Evolutionary conservation across 176 grass and related monocot species (phyloP).

Genomic region (Thinopyrum elongatum): DNA sequence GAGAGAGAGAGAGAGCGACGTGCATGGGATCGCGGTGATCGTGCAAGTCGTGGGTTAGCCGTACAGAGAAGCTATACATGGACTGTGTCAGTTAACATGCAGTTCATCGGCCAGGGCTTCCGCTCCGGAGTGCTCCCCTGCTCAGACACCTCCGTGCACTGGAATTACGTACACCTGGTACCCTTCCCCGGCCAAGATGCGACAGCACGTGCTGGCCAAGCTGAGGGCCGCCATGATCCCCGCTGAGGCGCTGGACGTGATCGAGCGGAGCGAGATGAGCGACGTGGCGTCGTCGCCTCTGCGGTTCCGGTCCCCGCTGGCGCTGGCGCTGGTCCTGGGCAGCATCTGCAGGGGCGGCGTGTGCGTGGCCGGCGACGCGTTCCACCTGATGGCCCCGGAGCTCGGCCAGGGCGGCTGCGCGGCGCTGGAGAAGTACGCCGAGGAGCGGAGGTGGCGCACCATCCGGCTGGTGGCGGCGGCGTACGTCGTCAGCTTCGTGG

Average conservation of each 20-base stretch:
- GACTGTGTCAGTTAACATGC: too few relatives aligned
- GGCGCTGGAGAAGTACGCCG: constrained; percentile 49
- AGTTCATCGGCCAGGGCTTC: constrained; percentile 55
- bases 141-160: constrained; percentile 52
- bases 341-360: constrained; percentile 55
- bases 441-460: constrained; percentile 53
- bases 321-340: constrained; percentile 43
- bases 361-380: constrained; percentile 73
- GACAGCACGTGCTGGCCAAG: constrained; percentile 45
- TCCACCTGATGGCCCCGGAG: constrained; percentile 89
- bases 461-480: constrained; percentile 36
- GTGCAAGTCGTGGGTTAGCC: too few relatives aligned
- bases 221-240: constrained; percentile 32
- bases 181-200: constrained; percentile 47
- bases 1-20: too few relatives aligned
- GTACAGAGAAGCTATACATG: too few relatives aligned
- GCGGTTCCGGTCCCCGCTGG: constrained; percentile 70
- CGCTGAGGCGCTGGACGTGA: constrained; percentile 36
- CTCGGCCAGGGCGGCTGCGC: constrained; percentile 73
- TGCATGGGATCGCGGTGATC: too few relatives aligned
- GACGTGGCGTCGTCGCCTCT: constrained; percentile 54
- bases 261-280: constrained; percentile 71
- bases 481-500: constrained; percentile 48
- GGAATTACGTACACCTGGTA: constrained; percentile 86
- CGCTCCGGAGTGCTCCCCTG: constrained; percentile 55